Conservation (phyloP, 2,329 filamentous ascomycete species). For the Rosellinia necatrix region DNA sequence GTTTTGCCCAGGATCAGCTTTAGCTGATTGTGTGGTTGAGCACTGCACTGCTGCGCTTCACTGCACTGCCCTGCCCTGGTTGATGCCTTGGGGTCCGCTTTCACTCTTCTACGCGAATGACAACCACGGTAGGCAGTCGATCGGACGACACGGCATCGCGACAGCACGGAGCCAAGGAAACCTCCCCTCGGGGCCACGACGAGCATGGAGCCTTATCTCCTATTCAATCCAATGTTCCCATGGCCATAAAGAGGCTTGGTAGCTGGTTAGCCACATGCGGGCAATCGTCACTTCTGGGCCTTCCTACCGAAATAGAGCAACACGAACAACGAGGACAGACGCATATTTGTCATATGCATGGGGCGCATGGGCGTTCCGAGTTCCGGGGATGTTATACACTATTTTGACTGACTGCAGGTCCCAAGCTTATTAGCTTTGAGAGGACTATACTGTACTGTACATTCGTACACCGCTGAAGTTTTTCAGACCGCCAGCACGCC, state of each 20-base stretch:
- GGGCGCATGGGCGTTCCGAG: not conserved
- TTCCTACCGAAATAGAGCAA: not conserved
- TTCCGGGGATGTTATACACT: too few relatives aligned
- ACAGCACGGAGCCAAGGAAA: not conserved
- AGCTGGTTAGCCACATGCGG: not conserved
- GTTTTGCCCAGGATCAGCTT: not conserved
- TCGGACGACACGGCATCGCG: not conserved
- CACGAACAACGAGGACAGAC: not conserved
- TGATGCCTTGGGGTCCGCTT: constrained; percentile 12
- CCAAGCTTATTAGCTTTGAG: not conserved
- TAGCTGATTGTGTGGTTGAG: not conserved
- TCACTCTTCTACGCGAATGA: not conserved
- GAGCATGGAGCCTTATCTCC: not conserved
- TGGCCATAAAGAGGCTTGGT: not conserved
- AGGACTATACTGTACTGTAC: not conserved
- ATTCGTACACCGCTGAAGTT: not conserved
- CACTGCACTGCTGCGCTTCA: too few relatives aligned
- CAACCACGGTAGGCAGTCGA: not conserved
- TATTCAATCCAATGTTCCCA: not conserved
- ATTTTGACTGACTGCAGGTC: not conserved
- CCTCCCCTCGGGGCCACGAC: not conserved
- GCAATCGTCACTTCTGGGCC: not conserved
- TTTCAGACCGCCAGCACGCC: not conserved
- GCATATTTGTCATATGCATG: constrained; percentile 3
- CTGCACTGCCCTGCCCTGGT: too few relatives aligned